These are phyloP conservation scores for Hippophae tibetana DNA, from an alignment of 306 rosid species.

Conservation along the genomic window DNA sequence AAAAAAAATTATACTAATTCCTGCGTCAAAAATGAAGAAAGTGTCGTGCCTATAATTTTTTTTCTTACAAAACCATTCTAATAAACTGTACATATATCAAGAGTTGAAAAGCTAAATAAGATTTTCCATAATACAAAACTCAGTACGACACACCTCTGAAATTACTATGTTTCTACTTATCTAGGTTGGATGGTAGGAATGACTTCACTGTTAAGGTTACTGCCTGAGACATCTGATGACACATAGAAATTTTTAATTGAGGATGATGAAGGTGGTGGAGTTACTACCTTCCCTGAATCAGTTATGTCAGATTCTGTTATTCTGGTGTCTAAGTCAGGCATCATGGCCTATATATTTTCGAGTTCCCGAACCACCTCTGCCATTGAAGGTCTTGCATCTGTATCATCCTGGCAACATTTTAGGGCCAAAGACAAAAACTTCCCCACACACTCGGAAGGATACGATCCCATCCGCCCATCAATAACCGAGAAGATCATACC, in stretches of 20 bases:
- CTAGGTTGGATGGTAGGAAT: conserved; percentile 1
- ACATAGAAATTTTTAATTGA: background rate
- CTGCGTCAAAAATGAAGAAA: too few relatives aligned
- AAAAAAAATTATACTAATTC: too few relatives aligned
- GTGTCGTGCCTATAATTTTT: too few relatives aligned
- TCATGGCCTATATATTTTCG: background rate
- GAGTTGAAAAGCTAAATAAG: too few relatives aligned
- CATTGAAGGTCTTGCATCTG: background rate
- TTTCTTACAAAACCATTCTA: too few relatives aligned
- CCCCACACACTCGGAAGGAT: background rate
- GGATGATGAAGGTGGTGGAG: background rate
- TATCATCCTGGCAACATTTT: background rate
- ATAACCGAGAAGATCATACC: background rate
- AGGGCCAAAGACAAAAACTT: background rate
- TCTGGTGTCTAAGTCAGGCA: background rate
- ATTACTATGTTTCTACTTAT: background rate
- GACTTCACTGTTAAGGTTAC: conserved; percentile 1
- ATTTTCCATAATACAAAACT: too few relatives aligned
- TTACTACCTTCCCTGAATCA: background rate
- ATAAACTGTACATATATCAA: too few relatives aligned
- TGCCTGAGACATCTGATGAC: background rate
- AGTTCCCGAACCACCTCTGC: background rate
- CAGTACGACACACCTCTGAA: too few relatives aligned
- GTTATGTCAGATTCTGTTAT: background rate
- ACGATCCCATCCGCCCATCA: background rate